These are phyloP conservation scores for Strobilomyces dryophilus DNA, from an alignment of 768 basidiomycete genomes.

Conservation along the genomic window DNA sequence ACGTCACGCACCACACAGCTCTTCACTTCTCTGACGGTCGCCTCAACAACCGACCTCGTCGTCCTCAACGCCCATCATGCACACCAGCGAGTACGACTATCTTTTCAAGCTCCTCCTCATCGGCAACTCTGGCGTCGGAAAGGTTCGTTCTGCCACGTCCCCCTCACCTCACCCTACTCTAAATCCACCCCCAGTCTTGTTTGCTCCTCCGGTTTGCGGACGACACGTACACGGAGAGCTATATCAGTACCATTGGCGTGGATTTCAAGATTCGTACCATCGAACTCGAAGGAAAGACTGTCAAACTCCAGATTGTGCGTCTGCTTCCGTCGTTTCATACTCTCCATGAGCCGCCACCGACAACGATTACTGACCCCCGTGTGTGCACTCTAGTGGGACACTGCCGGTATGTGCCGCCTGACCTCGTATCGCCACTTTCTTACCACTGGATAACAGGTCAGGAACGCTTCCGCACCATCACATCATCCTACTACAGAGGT, in stretches of 20 bases:
- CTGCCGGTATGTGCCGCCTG: constrained; percentile 62
- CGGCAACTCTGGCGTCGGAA: constrained; percentile 94
- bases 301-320: constrained; percentile 97
- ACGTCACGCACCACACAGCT: constrained; percentile 31
- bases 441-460: constrained; percentile 56
- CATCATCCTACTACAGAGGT: constrained; percentile 98
- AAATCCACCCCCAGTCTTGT: constrained; percentile 62
- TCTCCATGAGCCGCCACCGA: background rate
- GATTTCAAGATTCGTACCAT: constrained; percentile 99
- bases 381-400: constrained; percentile 71
- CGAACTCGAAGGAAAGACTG: constrained; percentile 96
- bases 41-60: constrained; percentile 30
- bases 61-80: constrained; percentile 49
- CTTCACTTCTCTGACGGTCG: constrained; percentile 32
- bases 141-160: constrained; percentile 44
- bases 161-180: constrained; percentile 22
- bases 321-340: constrained; percentile 3
- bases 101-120: constrained; percentile 96
- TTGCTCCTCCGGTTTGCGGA: constrained; percentile 90
- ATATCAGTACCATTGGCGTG: constrained; percentile 96
- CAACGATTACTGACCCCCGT: constrained; percentile 13
- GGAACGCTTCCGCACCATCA: constrained; percentile 98
- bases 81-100: constrained; percentile 92
- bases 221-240: constrained; percentile 96
- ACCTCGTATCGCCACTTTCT: background rate